Base-by-base conservation (phyloP, 345 rosid genomes). In the Hypericum perforatum region DNA sequence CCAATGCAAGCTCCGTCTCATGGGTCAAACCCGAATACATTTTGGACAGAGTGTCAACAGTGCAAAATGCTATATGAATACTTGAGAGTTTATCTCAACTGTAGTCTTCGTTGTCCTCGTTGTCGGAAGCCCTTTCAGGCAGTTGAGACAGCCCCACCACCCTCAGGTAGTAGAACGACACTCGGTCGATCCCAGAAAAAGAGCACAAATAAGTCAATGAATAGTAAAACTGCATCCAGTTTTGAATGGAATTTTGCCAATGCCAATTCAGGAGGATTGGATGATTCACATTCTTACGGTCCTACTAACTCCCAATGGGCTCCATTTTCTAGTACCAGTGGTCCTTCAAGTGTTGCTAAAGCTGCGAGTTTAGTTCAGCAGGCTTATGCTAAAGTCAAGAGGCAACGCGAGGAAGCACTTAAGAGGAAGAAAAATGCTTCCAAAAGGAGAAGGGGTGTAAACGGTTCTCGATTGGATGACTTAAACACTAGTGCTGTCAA, bases 31-130 rank as follows among this genome's bases (percentile, higher is more conserved):
- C 54, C 40, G 9, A 44, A 43, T 13, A 53, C 82, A 14, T 79
- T 82, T 65, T 82, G 82, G 89, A 82, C 81, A 7, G 43, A 42
- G 54, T 82, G 82, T 47, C 36, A 32, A 37, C 43, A 62, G 14
- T 79, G 85, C 58, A 63, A 54, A 53, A 49, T 61, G 61, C 63
- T 66, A 6, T 75, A 64, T 52, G 76, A 79, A 66, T 82, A 72
- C 67, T 54, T 41, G 5, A 64, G 61, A n/a, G 16, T 9, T 40
- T 73, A 70, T 61, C 40, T 68, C 22, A 67, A 70, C 49, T 11
- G 5, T 32, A 71, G 49, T 36, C 63, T 82, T 41, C 15, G 62
- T 54, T 82, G 85, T 57, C 61, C 60, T 48, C 60, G 62, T 10
- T 82, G 83, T n/a, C 70, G 22, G 42, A 46, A 39, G 13, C 56